These are phyloP conservation scores for Pseudoneurospora amorphoporcata DNA, from an alignment of 495 filamentous ascomycete genomes.

Conservation along the genomic window DNA sequence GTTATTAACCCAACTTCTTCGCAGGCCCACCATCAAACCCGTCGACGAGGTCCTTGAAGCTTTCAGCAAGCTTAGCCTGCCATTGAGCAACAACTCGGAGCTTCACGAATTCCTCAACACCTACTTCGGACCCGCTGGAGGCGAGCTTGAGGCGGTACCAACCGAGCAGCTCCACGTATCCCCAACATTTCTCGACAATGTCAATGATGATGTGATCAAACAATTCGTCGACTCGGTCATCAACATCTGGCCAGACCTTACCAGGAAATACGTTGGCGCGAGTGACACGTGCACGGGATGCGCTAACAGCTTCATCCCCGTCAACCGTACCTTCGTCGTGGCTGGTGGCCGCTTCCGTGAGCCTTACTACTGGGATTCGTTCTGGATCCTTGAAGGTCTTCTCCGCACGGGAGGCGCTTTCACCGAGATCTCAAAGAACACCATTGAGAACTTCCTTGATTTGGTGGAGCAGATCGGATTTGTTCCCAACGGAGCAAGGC, in stretches of 20 bases:
- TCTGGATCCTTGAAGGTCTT: slow-evolving; percentile 42
- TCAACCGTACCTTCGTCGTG: slow-evolving; percentile 43
- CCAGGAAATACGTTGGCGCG: slow-evolving; percentile 31
- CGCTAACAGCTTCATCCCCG: slow-evolving; percentile 38
- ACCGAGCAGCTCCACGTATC: slow-evolving; percentile 27
- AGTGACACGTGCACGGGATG: slow-evolving; percentile 30
- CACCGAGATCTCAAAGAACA: slow-evolving; percentile 37
- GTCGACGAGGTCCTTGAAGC: slow-evolving; percentile 34
- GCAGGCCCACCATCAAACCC: slow-evolving; percentile 35
- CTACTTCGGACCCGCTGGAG: slow-evolving; percentile 37
- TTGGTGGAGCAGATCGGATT: slow-evolving; percentile 41
- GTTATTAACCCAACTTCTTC: background rate
- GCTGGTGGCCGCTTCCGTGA: slow-evolving; percentile 42
- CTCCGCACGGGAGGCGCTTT: slow-evolving; percentile 39
- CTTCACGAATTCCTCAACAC: slow-evolving; percentile 33
- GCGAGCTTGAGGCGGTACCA: slow-evolving; percentile 36
- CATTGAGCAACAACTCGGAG: slow-evolving; percentile 38
- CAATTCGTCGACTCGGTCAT: slow-evolving; percentile 40
- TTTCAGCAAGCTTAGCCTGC: slow-evolving; percentile 32
- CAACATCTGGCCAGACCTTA: slow-evolving; percentile 42
- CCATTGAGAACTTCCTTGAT: slow-evolving; percentile 42
- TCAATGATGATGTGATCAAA: slow-evolving; percentile 32
- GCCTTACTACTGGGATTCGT: slow-evolving; percentile 45
- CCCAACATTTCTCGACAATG: slow-evolving; percentile 31
- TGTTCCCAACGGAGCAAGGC: slow-evolving; percentile 38